Percentiles rank a stretch among this genome's conserved stretches.
phyloP scores from a whole-genome alignment of 345 rosid species.

The Gossypium bickii region DNA sequence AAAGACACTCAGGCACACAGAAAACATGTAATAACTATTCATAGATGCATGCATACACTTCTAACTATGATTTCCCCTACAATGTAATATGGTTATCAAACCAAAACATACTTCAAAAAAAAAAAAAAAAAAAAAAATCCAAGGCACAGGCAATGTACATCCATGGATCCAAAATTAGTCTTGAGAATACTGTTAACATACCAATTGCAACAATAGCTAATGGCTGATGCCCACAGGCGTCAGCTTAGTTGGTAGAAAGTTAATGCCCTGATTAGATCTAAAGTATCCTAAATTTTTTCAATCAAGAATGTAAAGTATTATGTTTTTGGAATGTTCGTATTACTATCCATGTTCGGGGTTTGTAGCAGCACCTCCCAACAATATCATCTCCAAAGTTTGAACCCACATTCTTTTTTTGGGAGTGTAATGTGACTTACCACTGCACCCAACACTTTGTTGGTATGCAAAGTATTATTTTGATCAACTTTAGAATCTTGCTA shows the following conservation, averaged over 20 bases:
- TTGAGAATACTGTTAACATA: background rate
- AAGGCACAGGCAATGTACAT: background rate
- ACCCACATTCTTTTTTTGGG: no score
- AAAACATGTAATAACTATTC: background rate
- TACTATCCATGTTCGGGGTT: no score
- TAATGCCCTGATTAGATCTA: background rate
- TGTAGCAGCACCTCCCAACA: no score
- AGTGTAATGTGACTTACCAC: no score
- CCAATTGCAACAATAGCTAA: background rate
- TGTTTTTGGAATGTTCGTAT: no score
- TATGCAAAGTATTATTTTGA: background rate
- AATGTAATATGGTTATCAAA: background rate
- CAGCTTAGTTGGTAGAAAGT: background rate
- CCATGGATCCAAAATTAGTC: background rate
- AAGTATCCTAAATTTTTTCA: background rate
- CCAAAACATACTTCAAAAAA: background rate
- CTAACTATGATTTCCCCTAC: background rate
- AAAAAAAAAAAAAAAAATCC: no score
- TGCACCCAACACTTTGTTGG: no score
- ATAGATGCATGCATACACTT: background rate
- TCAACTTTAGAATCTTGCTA: background rate
- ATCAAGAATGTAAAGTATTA: background rate
- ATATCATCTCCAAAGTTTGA: no score
- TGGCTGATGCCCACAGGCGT: background rate
- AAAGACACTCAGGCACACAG: background rate